phyloP scores from a whole-genome alignment of 2,329 filamentous ascomycete genomes.

The Xylogone sp. region DNA sequence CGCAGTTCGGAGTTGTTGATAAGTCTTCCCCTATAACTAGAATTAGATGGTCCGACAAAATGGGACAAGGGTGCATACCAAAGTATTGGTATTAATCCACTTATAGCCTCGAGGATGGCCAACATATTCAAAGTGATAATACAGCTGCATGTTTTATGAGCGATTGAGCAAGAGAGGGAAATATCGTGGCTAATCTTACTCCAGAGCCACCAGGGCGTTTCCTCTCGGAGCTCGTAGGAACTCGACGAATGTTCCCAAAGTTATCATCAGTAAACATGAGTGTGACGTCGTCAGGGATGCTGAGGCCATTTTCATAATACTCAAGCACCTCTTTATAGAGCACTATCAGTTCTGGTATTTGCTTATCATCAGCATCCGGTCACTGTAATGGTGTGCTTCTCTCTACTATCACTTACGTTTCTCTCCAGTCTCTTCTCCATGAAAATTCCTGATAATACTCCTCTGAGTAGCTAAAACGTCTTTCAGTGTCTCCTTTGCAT shows the following conservation, averaged over 20 bases:
- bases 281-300: slow-evolving; percentile 61
- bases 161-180: slow-evolving; percentile 30
- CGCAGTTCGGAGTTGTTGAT: slow-evolving; percentile 59
- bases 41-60: not conserved
- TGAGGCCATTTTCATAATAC: slow-evolving; percentile 63
- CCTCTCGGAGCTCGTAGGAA: slow-evolving; percentile 55
- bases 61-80: slow-evolving; percentile 31
- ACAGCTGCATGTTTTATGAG: too few relatives aligned
- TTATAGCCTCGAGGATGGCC: slow-evolving; percentile 43
- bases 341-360: slow-evolving; percentile 60
- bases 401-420: slow-evolving; percentile 38
- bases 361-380: not conserved
- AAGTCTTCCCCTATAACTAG: slow-evolving; percentile 46
- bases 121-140: slow-evolving; percentile 55
- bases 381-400: too few relatives aligned
- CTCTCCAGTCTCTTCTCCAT: slow-evolving; percentile 41
- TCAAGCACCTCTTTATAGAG: slow-evolving; percentile 70
- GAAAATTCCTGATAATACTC: slow-evolving; percentile 50
- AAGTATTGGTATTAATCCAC: slow-evolving; percentile 60
- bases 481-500: slow-evolving; percentile 50
- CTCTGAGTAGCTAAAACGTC: slow-evolving; percentile 58
- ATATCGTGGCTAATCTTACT: slow-evolving; percentile 28
- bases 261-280: slow-evolving; percentile 67
- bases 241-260: slow-evolving; percentile 59
- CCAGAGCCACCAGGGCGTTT: slow-evolving; percentile 56